Evolutionary conservation across 306 rosid genomes (phyloP).

Genomic region (Vachellia pachyceras): DNA sequence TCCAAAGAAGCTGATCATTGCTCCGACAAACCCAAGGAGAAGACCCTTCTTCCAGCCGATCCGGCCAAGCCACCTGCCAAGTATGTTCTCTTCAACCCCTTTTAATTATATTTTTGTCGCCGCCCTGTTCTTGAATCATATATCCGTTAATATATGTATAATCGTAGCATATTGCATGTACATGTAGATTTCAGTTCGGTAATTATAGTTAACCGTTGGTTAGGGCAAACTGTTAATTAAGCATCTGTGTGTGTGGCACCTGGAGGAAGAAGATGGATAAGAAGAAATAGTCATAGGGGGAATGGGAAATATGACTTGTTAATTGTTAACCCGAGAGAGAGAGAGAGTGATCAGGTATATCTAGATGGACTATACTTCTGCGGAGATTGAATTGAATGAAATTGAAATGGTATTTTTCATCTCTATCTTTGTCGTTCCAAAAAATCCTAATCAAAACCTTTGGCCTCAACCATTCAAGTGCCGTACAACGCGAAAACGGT

Average conservation of each 20-base stretch:
- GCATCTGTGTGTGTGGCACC: neutral
- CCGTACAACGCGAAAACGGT: neutral
- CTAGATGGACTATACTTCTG: neutral
- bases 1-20: slow-evolving; percentile 43
- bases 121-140: neutral
- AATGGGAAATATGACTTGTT: slow-evolving; percentile 20
- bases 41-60: slow-evolving; percentile 58
- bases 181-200: neutral
- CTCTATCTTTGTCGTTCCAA: neutral
- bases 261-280: too few species aligned
- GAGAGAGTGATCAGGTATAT: neutral
- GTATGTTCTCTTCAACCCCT: slow-evolving; percentile 48
- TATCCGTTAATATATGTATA: too few species aligned
- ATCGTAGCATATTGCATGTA: neutral
- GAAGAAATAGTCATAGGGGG: slow-evolving; percentile 3
- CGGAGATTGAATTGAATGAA: neutral
- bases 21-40: slow-evolving; percentile 49
- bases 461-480: neutral
- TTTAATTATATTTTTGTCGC: neutral
- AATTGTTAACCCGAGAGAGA: slow-evolving; percentile 15
- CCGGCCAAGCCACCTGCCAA: slow-evolving; percentile 83
- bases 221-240: neutral
- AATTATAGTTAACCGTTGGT: neutral
- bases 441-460: neutral
- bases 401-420: neutral